Evolutionary conservation across 139 green algal genomes (phyloP).

Genomic region (Eudorina sp.): DNA sequence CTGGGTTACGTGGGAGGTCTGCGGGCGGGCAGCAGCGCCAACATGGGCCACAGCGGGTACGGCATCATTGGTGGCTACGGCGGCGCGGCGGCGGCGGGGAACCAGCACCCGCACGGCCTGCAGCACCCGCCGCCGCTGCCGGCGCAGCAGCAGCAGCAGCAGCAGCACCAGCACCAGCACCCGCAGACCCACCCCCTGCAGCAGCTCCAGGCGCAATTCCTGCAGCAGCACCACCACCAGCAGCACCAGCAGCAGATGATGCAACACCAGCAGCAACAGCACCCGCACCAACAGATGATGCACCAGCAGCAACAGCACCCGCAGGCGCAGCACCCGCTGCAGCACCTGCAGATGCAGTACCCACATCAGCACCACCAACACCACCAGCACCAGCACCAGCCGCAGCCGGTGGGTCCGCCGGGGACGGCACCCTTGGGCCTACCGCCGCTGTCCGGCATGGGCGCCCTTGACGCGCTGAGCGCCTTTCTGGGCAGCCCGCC

Average conservation of each 20-base stretch:
- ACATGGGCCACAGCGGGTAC: too few relatives aligned
- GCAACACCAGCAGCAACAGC: not conserved
- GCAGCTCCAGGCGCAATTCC: not conserved
- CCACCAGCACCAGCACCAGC: too few relatives aligned
- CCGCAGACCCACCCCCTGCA: not conserved
- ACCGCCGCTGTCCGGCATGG: not conserved
- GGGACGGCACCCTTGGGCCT: not conserved
- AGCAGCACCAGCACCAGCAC: not conserved
- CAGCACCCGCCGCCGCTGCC: not conserved
- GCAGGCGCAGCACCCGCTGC: not conserved
- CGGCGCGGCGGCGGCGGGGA: too few relatives aligned
- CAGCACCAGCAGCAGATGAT: not conserved
- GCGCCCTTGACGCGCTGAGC: conserved; percentile 15
- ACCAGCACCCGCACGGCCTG: not conserved
- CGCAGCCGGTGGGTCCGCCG: not conserved
- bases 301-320: too few relatives aligned
- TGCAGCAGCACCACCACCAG: not conserved
- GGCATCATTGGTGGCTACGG: too few relatives aligned
- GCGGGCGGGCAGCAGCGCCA: not conserved
- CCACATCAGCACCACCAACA: too few relatives aligned
- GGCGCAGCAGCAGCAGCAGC: not conserved
- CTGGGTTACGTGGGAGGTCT: not conserved
- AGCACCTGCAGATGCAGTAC: not conserved
- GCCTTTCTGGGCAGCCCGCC: conserved; percentile 31
- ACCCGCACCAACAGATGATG: not conserved